Evolutionary conservation across 2,329 filamentous ascomycete species (phyloP), one percentile per base, ranked within the genome.

Genomic region (Cytospora mali): DNA sequence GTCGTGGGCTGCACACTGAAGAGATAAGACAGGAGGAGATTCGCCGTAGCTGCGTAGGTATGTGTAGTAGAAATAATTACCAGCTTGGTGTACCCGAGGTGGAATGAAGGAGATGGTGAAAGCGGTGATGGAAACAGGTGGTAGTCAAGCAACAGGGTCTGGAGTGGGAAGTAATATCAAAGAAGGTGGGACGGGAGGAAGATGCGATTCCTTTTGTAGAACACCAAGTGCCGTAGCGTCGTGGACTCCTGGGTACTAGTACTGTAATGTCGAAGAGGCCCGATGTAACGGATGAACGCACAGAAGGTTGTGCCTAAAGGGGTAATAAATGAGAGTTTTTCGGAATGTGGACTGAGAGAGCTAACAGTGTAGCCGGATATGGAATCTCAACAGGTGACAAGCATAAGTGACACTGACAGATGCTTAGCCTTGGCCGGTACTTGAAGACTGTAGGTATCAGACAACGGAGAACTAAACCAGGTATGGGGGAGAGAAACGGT

Each of bases 401-500:
- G 60, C 62, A 53, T 56, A 46, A 46, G 62, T 68, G 67, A 69
- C 70, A 69, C 68, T 71, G 69, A 71, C 69, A 71, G 67, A 66
- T 71, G 64, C 67, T 66, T 66, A 69, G 70, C 66, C 64, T 69
- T 66, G 68, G 69, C 69, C 67, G 67, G 31, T 60, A 54, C 57
- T 31, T 35, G 16, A 2, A 52, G 2, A 28, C 27, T 42, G n/a
- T 31, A 48, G 25, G 29, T 67, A 66, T 57, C 64, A 54, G 66
- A 67, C 62, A 35, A 55, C 66, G 62, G 61, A 62, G 64, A 68
- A 62, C 55, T 68, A 66, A 69, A 66, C 64, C 58, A 66, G 66
- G 68, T 59, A 58, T 64, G 65, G 71, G 67, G 70, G 70, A 68
- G 69, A 68, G 70, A 70, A 65, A 67, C 68, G 66, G 70, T 72